phyloP scores from a whole-genome alignment of 148 eudicot species.

The Gaultheria prostrata region DNA sequence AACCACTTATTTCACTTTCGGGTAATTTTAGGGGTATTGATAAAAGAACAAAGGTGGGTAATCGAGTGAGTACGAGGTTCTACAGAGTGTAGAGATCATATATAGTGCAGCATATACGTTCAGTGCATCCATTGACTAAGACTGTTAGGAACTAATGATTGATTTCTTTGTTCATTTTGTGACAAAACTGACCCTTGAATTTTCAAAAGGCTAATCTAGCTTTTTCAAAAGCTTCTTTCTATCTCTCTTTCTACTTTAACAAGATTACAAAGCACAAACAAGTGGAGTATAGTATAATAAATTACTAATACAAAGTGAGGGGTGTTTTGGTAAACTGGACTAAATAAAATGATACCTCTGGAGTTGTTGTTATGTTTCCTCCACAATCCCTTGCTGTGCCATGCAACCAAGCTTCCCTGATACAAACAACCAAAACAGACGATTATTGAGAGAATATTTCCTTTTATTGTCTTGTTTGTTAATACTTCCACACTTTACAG shows the following conservation, averaged over 20 bases:
- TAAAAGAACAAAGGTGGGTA: not conserved
- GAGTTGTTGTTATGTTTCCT: slow-evolving; percentile 58
- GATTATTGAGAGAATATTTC: slow-evolving; percentile 30
- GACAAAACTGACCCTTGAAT: slow-evolving; percentile 32
- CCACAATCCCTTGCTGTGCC: slow-evolving; percentile 51
- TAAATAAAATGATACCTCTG: slow-evolving; percentile 44
- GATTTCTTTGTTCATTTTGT: slow-evolving; percentile 11
- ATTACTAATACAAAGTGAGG: not conserved
- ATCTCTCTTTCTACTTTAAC: slow-evolving; percentile 22
- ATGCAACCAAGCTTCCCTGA: slow-evolving; percentile 95
- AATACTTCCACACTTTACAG: slow-evolving; percentile 12
- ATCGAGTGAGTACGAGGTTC: slow-evolving; percentile 15
- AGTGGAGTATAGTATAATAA: not conserved
- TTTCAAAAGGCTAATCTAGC: slow-evolving; percentile 29
- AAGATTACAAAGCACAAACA: not conserved
- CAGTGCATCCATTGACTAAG: slow-evolving; percentile 12
- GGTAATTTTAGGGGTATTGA: too few relatives aligned
- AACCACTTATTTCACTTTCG: too few relatives aligned
- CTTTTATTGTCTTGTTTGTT: slow-evolving; percentile 4
- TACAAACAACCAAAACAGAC: slow-evolving; percentile 32
- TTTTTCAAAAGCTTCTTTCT: slow-evolving; percentile 43
- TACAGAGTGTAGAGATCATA: not conserved
- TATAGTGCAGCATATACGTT: not conserved
- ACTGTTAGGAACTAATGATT: not conserved
- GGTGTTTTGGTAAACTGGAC: slow-evolving; percentile 2